Evolutionary conservation across 1,284 basidiomycete genomes (phyloP).

Genomic region (Puccinia coronata): DNA sequence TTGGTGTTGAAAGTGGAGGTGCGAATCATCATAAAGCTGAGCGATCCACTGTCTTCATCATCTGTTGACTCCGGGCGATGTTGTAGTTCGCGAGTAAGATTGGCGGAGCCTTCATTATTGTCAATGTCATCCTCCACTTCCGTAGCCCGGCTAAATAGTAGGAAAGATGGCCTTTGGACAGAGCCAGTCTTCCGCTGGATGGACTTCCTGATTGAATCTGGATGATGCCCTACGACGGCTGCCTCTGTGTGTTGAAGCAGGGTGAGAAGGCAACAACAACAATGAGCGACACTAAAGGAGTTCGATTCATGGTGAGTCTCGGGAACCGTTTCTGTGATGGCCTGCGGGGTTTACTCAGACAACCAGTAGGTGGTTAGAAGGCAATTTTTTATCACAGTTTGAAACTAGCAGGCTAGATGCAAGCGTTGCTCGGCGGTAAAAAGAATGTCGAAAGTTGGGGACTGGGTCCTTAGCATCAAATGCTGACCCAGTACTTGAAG

Average conservation of each 20-base stretch:
- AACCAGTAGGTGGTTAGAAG: not conserved
- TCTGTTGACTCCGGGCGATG: no score
- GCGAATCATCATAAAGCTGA: slow-evolving; percentile 14
- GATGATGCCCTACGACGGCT: slow-evolving; percentile 11
- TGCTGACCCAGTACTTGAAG: no score
- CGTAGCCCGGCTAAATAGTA: not conserved
- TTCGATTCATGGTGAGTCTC: not conserved
- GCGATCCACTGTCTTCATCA: not conserved
- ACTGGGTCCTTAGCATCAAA: no score
- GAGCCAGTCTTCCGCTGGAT: not conserved
- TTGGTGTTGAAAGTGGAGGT: slow-evolving; percentile 2
- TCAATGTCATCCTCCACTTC: not conserved
- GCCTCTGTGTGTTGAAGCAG: not conserved
- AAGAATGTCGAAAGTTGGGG: not conserved
- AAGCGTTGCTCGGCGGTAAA: not conserved
- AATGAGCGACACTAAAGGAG: not conserved
- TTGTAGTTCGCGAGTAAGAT: not conserved
- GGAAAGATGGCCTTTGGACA: not conserved
- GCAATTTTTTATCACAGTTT: no score
- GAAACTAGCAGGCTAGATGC: no score
- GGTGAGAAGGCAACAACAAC: not conserved
- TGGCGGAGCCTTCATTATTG: not conserved
- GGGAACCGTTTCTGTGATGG: not conserved
- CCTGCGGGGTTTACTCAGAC: not conserved
- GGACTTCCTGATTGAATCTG: not conserved